These are phyloP conservation scores for Chimonanthus salicifolius DNA, from an alignment of 164 flowering plant species.

Conservation along the genomic window DNA sequence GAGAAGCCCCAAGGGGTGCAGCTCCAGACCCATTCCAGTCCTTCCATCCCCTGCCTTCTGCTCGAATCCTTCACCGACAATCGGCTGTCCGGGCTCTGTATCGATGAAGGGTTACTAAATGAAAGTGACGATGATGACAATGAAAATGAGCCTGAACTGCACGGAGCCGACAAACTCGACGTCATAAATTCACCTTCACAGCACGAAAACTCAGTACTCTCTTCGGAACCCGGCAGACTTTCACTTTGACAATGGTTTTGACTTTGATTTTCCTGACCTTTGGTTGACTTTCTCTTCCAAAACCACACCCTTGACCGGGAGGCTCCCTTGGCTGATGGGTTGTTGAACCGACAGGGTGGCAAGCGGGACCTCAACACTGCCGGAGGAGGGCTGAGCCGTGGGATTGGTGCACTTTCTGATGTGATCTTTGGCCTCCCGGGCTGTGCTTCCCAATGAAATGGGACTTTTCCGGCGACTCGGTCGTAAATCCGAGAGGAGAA, in stretches of 20 bases:
- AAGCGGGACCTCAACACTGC: not conserved
- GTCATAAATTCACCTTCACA: not conserved
- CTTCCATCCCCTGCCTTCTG: not conserved
- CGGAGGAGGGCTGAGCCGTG: conserved; percentile 8
- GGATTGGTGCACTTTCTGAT: not conserved
- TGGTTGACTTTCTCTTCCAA: conserved; percentile 1
- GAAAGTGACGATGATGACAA: not conserved
- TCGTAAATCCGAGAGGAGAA: conserved; percentile 10
- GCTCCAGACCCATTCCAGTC: not conserved
- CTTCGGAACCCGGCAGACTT: not conserved
- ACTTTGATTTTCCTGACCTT: not conserved
- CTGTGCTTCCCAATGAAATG: conserved; percentile 2
- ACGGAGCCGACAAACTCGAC: not conserved
- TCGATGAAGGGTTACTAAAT: too few relatives aligned
- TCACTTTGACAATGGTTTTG: not conserved
- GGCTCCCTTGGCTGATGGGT: not conserved
- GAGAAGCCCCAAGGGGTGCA: not conserved
- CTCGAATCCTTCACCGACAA: too few relatives aligned
- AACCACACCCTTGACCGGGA: not conserved
- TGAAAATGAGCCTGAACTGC: not conserved
- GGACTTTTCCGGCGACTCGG: conserved; percentile 1
- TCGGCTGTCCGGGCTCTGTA: too few relatives aligned
- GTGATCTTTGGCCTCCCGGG: conserved; percentile 1
- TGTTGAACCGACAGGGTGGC: not conserved
- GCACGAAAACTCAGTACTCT: not conserved